A percentile compares a stretch with the other conserved stretches of the same genome.
Evolutionary conservation across 2,329 filamentous ascomycete species (phyloP).

Genomic region (Chaetothyriales sp.): DNA sequence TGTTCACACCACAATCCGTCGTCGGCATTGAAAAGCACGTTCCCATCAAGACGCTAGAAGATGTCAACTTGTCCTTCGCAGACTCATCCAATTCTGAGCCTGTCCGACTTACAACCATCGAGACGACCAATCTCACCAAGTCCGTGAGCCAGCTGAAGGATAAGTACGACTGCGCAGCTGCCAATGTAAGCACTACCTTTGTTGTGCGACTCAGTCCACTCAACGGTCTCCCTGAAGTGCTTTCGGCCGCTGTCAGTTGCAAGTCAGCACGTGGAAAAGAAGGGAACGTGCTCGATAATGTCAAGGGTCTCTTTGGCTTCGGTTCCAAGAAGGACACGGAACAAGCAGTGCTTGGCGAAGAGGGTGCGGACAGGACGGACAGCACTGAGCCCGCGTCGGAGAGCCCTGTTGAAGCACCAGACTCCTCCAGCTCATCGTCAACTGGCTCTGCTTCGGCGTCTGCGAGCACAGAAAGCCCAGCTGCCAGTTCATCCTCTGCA

Average conservation of each 20-base stretch:
- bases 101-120: constrained; percentile 48
- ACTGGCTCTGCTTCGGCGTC: constrained; percentile 23
- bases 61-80: constrained; percentile 67
- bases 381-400: constrained; percentile 21
- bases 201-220: constrained; percentile 55
- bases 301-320: constrained; percentile 93
- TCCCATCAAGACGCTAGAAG: constrained; percentile 64
- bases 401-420: constrained; percentile 13
- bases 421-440: constrained; percentile 15
- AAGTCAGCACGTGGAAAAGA: constrained; percentile 61
- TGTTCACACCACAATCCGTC: constrained; percentile 65
- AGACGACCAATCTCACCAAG: constrained; percentile 72
- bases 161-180: constrained; percentile 59
- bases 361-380: constrained; percentile 38
- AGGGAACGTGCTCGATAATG: constrained; percentile 73
- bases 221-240: constrained; percentile 66
- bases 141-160: constrained; percentile 65
- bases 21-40: constrained; percentile 71
- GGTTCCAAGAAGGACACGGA: constrained; percentile 71
- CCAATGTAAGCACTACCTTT: constrained; percentile 68
- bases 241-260: constrained; percentile 66
- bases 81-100: constrained; percentile 49
- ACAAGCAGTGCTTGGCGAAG: constrained; percentile 53
- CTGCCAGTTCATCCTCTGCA: constrained; percentile 31
- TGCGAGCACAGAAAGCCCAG: constrained; percentile 28